Evolutionary conservation across 768 basidiomycete species (phyloP), one percentile per base, ranked within the genome.

Genomic region (Russula brevipes): DNA sequence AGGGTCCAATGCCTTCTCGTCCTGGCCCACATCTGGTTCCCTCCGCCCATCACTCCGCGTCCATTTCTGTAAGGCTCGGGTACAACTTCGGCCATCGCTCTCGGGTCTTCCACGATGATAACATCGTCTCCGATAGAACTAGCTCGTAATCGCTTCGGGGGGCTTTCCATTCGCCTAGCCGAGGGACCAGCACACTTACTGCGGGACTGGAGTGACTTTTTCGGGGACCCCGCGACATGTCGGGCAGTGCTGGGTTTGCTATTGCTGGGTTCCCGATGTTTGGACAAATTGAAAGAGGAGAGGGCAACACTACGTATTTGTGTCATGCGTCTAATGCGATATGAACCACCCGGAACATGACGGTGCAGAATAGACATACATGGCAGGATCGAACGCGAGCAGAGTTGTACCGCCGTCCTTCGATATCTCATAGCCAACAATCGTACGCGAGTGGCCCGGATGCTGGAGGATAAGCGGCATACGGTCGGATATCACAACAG

Each of bases 391-490:
- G 66, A 94, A 91, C 7, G 82, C 76, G 14, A 96, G 77, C 9
- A 97, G 78, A 66, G 83, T 86, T 44, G 82, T 77, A 12, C 76
- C 73, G 7, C 85, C 86, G 16, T 77, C 76, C 67, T 80, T 82
- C 57, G 77, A 78, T 44, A 86, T 73, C 72, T 95, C 91, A 68
- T 88, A 94, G 1, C 94, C 94, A 3, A 97, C 80, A 12, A 97
- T 84, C 4, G 88, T 87, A 31, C 89, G 76, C n/a, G 94, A 97
- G 75, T 97, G 94, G 0, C 92, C 91, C 7, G 80, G 72, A 69
- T 91, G 85, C 76, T 96, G 87, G 54, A 96, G 76, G 47, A 96
- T 86, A 36, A 97, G 70, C 9, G 94, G 94, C 82, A 92, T 86
- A 68, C 81, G 84, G 24, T 82, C 73, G 0, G 89, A 87, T 33